A percentile compares a stretch with the other conserved stretches of the same genome.
These are phyloP conservation scores for Aschersonia sp. DNA, from an alignment of 2,329 filamentous ascomycete species.

Conservation along the genomic window DNA sequence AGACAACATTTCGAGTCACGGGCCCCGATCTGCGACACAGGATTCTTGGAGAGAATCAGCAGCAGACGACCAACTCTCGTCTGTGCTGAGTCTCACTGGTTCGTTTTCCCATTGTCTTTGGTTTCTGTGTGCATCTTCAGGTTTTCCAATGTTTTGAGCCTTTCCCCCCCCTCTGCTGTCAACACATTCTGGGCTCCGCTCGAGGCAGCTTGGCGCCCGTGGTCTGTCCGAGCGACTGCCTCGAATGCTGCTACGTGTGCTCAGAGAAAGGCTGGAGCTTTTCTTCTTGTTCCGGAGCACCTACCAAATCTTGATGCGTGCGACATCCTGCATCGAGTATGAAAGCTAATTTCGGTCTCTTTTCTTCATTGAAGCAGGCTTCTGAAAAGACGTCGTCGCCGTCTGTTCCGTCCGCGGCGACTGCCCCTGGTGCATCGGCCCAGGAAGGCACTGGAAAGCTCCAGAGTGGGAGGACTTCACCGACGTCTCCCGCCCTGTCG, in stretches of 20 bases:
- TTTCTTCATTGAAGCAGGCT: slow-evolving; percentile 14
- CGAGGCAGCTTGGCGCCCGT: too few species aligned
- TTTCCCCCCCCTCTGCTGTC: background rate
- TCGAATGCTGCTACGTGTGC: background rate
- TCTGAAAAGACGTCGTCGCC: slow-evolving; percentile 45
- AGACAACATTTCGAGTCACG: slow-evolving; percentile 8
- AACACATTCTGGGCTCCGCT: background rate
- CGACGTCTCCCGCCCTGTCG: slow-evolving; percentile 44
- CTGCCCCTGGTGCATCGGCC: slow-evolving; percentile 46
- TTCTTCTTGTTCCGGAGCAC: background rate
- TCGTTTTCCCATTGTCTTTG: slow-evolving; percentile 12
- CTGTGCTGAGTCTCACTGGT: slow-evolving; percentile 48
- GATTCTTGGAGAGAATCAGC: slow-evolving; percentile 34
- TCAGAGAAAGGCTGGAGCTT: background rate
- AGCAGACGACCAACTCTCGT: slow-evolving; percentile 45
- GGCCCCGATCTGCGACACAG: slow-evolving; percentile 9
- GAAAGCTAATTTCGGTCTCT: slow-evolving; percentile 11
- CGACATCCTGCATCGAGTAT: background rate
- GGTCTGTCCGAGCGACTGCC: too few species aligned
- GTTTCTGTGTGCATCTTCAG: background rate
- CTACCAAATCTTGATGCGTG: background rate
- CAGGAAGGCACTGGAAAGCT: slow-evolving; percentile 36
- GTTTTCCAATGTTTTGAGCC: too few species aligned
- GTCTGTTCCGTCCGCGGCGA: slow-evolving; percentile 29
- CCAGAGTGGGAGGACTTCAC: slow-evolving; percentile 21